Evolutionary conservation across 495 filamentous ascomycete genomes (phyloP), one percentile per base, ranked within the genome.

Genomic region (Paragyromitra xinjiangensis): DNA sequence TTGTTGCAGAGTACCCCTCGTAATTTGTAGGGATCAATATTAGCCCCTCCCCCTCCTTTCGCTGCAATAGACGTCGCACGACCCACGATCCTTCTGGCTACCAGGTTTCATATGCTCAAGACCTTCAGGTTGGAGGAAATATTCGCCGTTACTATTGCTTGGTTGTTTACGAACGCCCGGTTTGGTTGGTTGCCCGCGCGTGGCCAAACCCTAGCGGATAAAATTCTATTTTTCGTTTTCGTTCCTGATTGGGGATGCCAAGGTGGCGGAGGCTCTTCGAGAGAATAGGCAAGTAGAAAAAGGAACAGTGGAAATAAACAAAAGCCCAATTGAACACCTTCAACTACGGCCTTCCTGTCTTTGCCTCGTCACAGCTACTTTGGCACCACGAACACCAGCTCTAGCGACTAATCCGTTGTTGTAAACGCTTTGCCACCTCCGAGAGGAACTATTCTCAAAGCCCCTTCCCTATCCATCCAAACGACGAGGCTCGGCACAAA

Each of bases 51-150:
- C n/a, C 40, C 44, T 59, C 71, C 9, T 77, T 59, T 37, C 34
- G 45, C 62, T 44, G 22, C 70, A 75, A 34, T 44, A 48, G 50
- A 59, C 40, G 69, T 73, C 53, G 61, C 51, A 77, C 26, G 40
- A 48, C 51, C 24, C 63, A 59, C 34, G 63, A 50, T 48, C 24
- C 26, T 51, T 71, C 55, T 61, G 19, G 40, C 42, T 63, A 37
- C 26, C n/a, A 42, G 22, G 74, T 77, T 77, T 77, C 74, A 78
- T 71, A 56, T 64, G 16, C 48, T 66, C 16, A 42, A 58, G 37
- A 14, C 16, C 39, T 34, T 51, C 42, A 12, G 48, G 16, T 63
- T 53, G 56, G 34, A 42, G 50, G 7, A 56, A 73, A 22, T 6
- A 29, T 50, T 76, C 19, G 19, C 16, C 42, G 56, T 34, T 37